Evolutionary conservation across 148 eudicot genomes (phyloP), one percentile per base, ranked within the genome.

Genomic region (Beta vulgaris): DNA sequence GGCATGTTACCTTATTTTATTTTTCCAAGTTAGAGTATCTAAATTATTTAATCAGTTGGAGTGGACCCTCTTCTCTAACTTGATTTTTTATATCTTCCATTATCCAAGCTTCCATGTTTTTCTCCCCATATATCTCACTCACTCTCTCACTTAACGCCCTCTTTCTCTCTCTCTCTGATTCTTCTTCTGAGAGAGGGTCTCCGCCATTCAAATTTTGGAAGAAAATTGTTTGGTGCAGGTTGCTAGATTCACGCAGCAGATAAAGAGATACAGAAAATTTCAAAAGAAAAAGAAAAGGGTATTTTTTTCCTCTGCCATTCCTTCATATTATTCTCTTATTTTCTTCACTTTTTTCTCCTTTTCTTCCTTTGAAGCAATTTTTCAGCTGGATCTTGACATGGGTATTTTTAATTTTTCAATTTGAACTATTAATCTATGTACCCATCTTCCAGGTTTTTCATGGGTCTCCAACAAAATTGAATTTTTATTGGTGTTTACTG

Each of bases 161-260:
- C 73, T 31, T 34, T 23, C 37, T 73, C 66, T 18, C 7, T 61
- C 54, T 46, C 53, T 75, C 35, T 49, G 16, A 67, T 34, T 76
- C 19, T 67, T 29, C 18, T 39, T 14, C 10, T 9, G 54, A 43
- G 21, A 34, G 32, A 68, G 61, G 74, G 23, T 74, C 63, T 31
- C 60, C 32, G 35, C 51, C 78, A 71, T 73, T 53, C 71, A 80
- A 60, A 71, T 61, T 70, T 63, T 42, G 74, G 28, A 26, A 14
- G 71, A 57, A 37, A n/a, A 25, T 76, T 42, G 3, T 36, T 62
- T 39, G 76, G 71, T 49, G 25, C 14, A 18, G 42, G 8, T 62
- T 71, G 35, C 43, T 72, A 23, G 72, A 54, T 43, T 13, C 44
- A 25, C 1, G 59, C 66, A 42, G 44, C 37, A 40, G 60, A 73